Percentiles rank a stretch among this genome's conserved stretches.
Conservation (phyloP, 805 yeast species). For the Candida ipomoeae region DNA sequence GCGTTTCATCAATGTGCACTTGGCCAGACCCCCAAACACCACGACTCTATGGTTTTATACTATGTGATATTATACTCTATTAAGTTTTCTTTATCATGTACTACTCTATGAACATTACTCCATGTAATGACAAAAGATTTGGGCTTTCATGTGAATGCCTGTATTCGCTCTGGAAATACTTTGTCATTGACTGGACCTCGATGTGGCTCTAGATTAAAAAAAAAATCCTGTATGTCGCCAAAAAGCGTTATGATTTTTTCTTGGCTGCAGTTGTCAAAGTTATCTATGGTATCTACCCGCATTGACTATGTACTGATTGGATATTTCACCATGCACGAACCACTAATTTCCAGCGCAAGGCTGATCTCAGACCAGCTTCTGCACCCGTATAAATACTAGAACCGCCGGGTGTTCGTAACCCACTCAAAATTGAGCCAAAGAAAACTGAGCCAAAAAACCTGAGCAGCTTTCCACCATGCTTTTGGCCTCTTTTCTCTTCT, state of each 20-base stretch:
- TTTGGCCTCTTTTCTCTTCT: background rate
- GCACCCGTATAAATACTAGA: background rate
- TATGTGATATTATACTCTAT: too few species aligned
- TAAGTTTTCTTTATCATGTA: too few species aligned
- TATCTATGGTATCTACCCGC: slow-evolving; percentile 9
- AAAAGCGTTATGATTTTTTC: slow-evolving; percentile 1
- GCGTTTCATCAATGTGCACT: background rate
- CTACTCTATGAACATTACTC: too few species aligned
- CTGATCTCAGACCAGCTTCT: background rate
- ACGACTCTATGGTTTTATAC: too few species aligned
- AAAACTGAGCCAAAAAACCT: background rate
- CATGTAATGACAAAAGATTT: too few species aligned
- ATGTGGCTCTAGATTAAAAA: background rate
- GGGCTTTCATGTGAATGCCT: too few species aligned
- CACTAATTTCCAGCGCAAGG: background rate
- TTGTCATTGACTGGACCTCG: background rate
- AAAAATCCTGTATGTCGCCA: background rate
- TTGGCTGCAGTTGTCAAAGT: slow-evolving; percentile 2
- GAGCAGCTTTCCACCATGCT: background rate
- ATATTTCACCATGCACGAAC: background rate
- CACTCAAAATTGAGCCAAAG: too few species aligned
- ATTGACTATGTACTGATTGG: slow-evolving; percentile 2
- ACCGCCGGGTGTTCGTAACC: background rate
- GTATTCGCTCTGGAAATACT: too few species aligned
- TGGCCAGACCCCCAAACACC: background rate